phyloP scores from a whole-genome alignment of 2,329 filamentous ascomycete genomes.

The Ceratocystis lukuohia region DNA sequence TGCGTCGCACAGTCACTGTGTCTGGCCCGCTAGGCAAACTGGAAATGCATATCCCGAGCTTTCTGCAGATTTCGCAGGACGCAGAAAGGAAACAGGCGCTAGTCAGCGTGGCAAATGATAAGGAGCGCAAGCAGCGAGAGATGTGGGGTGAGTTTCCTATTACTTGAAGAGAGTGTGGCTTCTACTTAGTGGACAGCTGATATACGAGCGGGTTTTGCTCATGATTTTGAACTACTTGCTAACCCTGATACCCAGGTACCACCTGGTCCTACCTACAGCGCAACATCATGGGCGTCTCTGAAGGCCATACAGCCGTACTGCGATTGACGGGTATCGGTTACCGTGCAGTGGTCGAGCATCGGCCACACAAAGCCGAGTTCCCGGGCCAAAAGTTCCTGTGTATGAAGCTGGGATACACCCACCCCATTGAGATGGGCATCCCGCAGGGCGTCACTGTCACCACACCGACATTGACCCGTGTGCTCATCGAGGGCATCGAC shows the following conservation, averaged over 20 bases:
- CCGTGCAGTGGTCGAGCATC: constrained; percentile 71
- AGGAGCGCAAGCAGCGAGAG: constrained; percentile 62
- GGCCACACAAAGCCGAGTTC: constrained; percentile 59
- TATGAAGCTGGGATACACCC: constrained; percentile 91
- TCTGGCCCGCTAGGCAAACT: constrained; percentile 72
- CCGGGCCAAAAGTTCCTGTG: constrained; percentile 79
- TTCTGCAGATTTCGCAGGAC: constrained; percentile 59
- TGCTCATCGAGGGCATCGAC: constrained; percentile 77
- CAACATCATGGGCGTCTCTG: constrained; percentile 83
- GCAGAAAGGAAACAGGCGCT: constrained; percentile 46
- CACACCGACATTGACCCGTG: constrained; percentile 78
- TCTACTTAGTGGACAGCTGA: not conserved
- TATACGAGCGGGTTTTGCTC: not conserved
- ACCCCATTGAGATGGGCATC: constrained; percentile 81
- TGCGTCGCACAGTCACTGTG: constrained; percentile 57
- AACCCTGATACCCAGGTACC: constrained; percentile 48
- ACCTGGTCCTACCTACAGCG: constrained; percentile 81
- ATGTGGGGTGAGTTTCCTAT: constrained; percentile 72
- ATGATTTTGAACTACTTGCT: not conserved
- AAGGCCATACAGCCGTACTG: constrained; percentile 88
- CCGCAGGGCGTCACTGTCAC: constrained; percentile 73
- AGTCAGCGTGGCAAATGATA: constrained; percentile 55
- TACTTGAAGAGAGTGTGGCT: not conserved
- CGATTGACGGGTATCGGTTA: constrained; percentile 92
- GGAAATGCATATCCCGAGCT: constrained; percentile 65